Base-by-base conservation (phyloP, 306 rosid species). In the Trichosanthes cucumerina region DNA sequence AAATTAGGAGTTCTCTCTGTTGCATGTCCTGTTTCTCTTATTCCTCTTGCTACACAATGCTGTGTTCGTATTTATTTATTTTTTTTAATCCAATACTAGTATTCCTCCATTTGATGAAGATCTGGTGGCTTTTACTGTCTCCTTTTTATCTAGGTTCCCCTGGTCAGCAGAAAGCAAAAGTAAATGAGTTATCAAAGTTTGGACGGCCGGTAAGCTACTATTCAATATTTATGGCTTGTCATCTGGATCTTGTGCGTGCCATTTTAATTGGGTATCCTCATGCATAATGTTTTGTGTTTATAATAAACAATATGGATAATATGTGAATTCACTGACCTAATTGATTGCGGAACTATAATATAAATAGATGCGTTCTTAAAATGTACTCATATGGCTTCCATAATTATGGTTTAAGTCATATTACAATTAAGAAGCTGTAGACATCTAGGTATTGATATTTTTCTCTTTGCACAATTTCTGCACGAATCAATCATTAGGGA, bases 161-260 rank as follows among this genome's bases (percentile, higher is more conserved):
- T 12, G 96, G 93, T 63, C 94, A 90, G 77, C 91, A 75, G 80
- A 91, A 88, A 83, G 97, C 96, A 78, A 93, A 89, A 86, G 80
- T 85, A 68, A 82, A 92, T 15, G 91, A 93, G 81, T 79, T 89
- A 47, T 85, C 98, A 14, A 93, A 91, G 86, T 93, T 93, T 59
- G 98, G 97, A 78, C 96, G 98, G 24, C 98, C 97, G 26, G 98
- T 93, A 80, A 93, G 98, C 88, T 49, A 16, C 79, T 75, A 24
- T n/a, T n/a, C n/a, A n/a, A n/a, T n/a, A n/a, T 41, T 54, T 75
- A 43, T 66, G 58, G 56, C 63, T 76, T 80, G 11, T 82, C 14
- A 41, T 72, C 47, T 73, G 56, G 80, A 57, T 19, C 26, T 56
- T 78, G 44, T 49, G 64, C 80, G 64, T 80, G 56, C 71, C 69